Evolutionary conservation across 1,284 basidiomycete genomes (phyloP).

Genomic region (Cystobasidiaceae sp.): DNA sequence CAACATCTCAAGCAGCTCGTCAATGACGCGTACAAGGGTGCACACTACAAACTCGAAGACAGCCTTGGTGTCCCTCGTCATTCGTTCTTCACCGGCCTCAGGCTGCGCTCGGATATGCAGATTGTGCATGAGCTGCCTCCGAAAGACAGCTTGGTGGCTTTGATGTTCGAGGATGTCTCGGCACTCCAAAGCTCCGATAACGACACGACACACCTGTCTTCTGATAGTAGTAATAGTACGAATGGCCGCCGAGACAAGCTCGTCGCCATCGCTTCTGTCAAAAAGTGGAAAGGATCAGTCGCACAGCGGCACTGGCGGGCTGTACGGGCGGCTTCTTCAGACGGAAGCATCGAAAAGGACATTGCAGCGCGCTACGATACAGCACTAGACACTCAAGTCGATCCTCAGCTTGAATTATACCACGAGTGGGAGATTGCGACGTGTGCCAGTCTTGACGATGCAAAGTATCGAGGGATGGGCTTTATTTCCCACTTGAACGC

Average conservation of each 20-base stretch:
- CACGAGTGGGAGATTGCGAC: slow-evolving; percentile 16
- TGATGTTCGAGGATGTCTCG: slow-evolving; percentile 1
- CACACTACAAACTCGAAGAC: not conserved
- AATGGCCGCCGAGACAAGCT: not conserved
- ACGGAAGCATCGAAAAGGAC: not conserved
- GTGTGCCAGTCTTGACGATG: not conserved
- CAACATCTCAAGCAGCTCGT: not conserved
- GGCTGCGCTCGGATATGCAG: not conserved
- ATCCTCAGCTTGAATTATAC: not conserved
- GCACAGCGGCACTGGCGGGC: not conserved
- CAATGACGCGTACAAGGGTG: slow-evolving; percentile 9
- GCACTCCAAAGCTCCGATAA: not conserved
- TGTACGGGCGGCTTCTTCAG: no score
- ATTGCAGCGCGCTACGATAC: not conserved
- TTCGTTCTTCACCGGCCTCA: slow-evolving; percentile 1
- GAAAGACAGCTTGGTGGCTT: not conserved
- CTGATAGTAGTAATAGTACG: not conserved
- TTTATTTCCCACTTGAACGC: not conserved
- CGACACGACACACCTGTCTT: not conserved
- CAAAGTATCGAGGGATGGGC: slow-evolving; percentile 5
- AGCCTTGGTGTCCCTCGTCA: not conserved
- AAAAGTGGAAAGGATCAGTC: slow-evolving; percentile 10
- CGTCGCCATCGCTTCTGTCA: slow-evolving; percentile 3
- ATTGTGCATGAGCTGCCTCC: not conserved
- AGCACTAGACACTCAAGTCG: not conserved